Conservation (phyloP, 2,329 filamentous ascomycete species). For the Helotiales sp. region DNA sequence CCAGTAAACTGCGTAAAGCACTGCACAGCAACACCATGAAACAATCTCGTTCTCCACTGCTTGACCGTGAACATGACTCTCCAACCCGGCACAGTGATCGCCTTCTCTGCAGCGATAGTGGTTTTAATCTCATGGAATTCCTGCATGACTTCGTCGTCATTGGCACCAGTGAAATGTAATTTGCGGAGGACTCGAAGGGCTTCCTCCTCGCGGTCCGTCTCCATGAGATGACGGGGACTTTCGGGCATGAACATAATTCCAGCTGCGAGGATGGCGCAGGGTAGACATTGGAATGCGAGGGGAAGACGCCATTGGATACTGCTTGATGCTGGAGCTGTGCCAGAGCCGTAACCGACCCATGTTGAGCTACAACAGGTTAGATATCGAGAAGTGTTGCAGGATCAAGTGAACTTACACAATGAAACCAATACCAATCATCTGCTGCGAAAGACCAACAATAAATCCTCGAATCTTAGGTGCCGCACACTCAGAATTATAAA, state of each 20-base stretch:
- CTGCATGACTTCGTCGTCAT: slow-evolving; percentile 61
- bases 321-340: slow-evolving; percentile 23
- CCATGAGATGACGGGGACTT: slow-evolving; percentile 74
- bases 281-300: slow-evolving; percentile 64
- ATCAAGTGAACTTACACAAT: slow-evolving; percentile 33
- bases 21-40: slow-evolving; percentile 66
- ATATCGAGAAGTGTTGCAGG: slow-evolving; percentile 43
- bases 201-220: slow-evolving; percentile 67
- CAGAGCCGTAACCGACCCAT: slow-evolving; percentile 62
- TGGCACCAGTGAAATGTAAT: slow-evolving; percentile 70
- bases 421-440: slow-evolving; percentile 67
- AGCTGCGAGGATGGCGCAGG: slow-evolving; percentile 62
- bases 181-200: slow-evolving; percentile 70
- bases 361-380: slow-evolving; percentile 49
- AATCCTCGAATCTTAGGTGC: slow-evolving; percentile 66
- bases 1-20: slow-evolving; percentile 70
- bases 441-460: slow-evolving; percentile 66
- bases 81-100: slow-evolving; percentile 58
- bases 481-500: slow-evolving; percentile 69
- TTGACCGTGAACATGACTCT: slow-evolving; percentile 61
- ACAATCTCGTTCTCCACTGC: slow-evolving; percentile 63
- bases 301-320: slow-evolving; percentile 39
- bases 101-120: slow-evolving; percentile 64
- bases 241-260: slow-evolving; percentile 78
- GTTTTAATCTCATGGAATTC: slow-evolving; percentile 65